Conservation (phyloP, 1,284 basidiomycete species). For the Thelephora terrestris region DNA sequence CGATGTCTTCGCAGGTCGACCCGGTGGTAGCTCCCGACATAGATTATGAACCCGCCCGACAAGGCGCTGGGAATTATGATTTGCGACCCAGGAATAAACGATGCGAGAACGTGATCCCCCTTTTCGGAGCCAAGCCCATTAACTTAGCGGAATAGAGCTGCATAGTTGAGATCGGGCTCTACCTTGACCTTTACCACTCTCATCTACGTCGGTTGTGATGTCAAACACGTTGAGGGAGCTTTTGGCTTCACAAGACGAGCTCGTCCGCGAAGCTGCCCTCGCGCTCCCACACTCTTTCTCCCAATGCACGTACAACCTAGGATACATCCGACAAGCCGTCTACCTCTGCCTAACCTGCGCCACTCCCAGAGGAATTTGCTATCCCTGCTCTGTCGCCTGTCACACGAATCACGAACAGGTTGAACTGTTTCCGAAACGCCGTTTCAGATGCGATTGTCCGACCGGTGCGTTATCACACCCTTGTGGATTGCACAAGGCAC, state of each 20-base stretch:
- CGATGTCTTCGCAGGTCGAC: too few relatives aligned
- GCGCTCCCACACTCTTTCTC: conserved; percentile 69
- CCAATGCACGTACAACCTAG: conserved; percentile 58
- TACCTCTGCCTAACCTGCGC: conserved; percentile 69
- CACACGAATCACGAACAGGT: conserved; percentile 75
- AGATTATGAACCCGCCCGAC: too few relatives aligned
- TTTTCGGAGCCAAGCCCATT: too few relatives aligned
- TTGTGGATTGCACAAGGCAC: conserved; percentile 48
- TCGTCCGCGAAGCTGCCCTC: conserved; percentile 57
- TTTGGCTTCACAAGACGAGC: conserved; percentile 47
- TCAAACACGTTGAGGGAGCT: conserved; percentile 11
- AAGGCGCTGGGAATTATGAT: too few relatives aligned
- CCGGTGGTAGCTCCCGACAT: too few relatives aligned
- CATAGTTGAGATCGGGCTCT: too few relatives aligned
- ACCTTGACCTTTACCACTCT: too few relatives aligned
- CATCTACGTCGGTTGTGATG: not conserved
- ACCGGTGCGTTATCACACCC: conserved; percentile 45
- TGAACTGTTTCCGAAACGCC: conserved; percentile 74
- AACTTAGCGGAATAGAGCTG: too few relatives aligned
- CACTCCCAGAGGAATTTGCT: conserved; percentile 48
- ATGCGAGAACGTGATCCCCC: too few relatives aligned
- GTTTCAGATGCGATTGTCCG: conserved; percentile 74
- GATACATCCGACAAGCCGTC: conserved; percentile 55
- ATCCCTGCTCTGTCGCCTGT: conserved; percentile 75
- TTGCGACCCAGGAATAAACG: too few relatives aligned